A percentile compares a stretch with the other conserved stretches of the same genome.
These are phyloP conservation scores for Sabuloglossum arenarium DNA, from an alignment of 495 filamentous ascomycete genomes.

Conservation along the genomic window DNA sequence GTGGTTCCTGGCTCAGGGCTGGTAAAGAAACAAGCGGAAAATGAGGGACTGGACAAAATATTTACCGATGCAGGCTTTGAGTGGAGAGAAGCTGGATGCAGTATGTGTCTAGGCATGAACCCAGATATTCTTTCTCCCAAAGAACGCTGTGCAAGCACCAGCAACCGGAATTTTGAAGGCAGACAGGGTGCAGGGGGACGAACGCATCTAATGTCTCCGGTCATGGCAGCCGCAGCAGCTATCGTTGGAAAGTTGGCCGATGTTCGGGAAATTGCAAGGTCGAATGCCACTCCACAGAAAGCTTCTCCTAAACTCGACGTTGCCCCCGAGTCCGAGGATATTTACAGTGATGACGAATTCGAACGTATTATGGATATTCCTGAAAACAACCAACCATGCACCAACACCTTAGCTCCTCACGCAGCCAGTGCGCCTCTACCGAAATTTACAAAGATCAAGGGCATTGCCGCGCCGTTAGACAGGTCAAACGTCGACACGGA, in stretches of 20 bases:
- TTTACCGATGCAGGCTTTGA: conserved; percentile 88
- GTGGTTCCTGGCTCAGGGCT: conserved; percentile 89
- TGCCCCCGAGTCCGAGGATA: conserved; percentile 48
- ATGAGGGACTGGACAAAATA: conserved; percentile 80
- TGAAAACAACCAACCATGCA: conserved; percentile 43
- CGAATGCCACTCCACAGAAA: conserved; percentile 24
- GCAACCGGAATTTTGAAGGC: conserved; percentile 95
- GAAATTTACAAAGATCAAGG: conserved; percentile 63
- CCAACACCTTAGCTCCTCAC: conserved; percentile 28
- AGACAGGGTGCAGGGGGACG: conserved; percentile 84
- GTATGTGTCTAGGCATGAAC: conserved; percentile 99
- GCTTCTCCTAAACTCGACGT: conserved; percentile 30
- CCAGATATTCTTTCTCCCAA: conserved; percentile 88
- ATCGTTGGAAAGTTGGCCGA: conserved; percentile 82
- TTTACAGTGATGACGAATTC: conserved; percentile 50
- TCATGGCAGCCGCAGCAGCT: conserved; percentile 84
- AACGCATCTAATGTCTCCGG: conserved; percentile 92
- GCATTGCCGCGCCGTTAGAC: conserved; percentile 75
- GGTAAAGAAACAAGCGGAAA: conserved; percentile 82
- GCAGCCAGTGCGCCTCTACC: conserved; percentile 42
- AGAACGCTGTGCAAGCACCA: conserved; percentile 87
- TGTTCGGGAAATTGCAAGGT: conserved; percentile 52
- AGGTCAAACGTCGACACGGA: conserved; percentile 88
- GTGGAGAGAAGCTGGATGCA: conserved; percentile 95
- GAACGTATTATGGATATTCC: conserved; percentile 64